Conservation (phyloP, 1,139 yeast genomes). For the Suhomyces terraborum region DNA sequence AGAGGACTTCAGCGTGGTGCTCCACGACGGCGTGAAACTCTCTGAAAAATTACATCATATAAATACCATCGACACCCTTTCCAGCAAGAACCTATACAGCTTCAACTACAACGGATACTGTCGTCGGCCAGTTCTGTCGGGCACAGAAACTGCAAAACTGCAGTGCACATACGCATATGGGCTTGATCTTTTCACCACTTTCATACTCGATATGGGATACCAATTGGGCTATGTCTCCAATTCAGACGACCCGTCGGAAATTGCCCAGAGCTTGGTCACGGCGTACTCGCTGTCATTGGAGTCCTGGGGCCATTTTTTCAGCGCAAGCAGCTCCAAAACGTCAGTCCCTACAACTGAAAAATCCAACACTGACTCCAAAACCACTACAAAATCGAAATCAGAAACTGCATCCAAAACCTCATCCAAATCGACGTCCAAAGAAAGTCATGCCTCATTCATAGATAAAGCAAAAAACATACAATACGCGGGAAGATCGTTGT, state of each 20-base stretch:
- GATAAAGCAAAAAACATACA: slow-evolving; percentile 5
- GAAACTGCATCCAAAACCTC: too few species aligned
- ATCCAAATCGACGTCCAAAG: not conserved
- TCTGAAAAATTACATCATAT: slow-evolving; percentile 22
- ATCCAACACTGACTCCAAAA: not conserved
- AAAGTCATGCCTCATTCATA: slow-evolving; percentile 3
- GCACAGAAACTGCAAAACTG: slow-evolving; percentile 15
- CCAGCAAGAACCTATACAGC: slow-evolving; percentile 41
- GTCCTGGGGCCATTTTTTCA: slow-evolving; percentile 6
- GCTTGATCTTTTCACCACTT: slow-evolving; percentile 12
- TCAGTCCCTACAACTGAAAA: not conserved
- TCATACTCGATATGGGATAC: slow-evolving; percentile 14
- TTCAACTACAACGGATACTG: slow-evolving; percentile 55
- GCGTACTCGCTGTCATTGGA: slow-evolving; percentile 11
- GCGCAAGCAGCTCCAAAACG: not conserved
- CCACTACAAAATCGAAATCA: not conserved
- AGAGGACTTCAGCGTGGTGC: slow-evolving; percentile 45
- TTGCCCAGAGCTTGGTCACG: slow-evolving; percentile 20
- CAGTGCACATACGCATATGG: slow-evolving; percentile 11
- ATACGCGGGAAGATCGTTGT: slow-evolving; percentile 4
- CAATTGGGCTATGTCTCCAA: slow-evolving; percentile 47
- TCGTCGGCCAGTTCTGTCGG: slow-evolving; percentile 25
- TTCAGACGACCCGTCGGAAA: slow-evolving; percentile 35
- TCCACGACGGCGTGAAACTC: slow-evolving; percentile 24
- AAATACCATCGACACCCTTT: slow-evolving; percentile 47